Conservation (phyloP, 495 filamentous ascomycete genomes). For the Margaritispora aquatica region DNA sequence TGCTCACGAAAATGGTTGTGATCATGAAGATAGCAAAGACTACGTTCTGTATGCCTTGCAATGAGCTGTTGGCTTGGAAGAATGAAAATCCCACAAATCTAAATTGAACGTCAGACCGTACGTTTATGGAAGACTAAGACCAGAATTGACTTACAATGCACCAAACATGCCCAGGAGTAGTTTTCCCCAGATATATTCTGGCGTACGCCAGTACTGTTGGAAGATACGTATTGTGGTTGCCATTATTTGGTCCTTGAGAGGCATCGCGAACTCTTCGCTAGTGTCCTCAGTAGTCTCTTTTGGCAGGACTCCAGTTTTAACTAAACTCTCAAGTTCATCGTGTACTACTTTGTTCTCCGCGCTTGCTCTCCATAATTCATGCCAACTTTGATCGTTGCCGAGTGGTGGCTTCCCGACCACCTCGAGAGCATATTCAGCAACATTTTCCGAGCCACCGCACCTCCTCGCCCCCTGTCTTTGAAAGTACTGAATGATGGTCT, state of each 20-base stretch:
- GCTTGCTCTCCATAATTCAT: slow-evolving; percentile 65
- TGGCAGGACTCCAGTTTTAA: slow-evolving; percentile 45
- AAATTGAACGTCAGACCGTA: too few relatives aligned
- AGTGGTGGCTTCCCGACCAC: slow-evolving; percentile 80
- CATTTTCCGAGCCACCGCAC: slow-evolving; percentile 64
- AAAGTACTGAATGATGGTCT: not conserved
- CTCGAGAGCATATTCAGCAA: slow-evolving; percentile 95
- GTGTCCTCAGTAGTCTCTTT: slow-evolving; percentile 48
- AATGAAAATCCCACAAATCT: slow-evolving; percentile 92
- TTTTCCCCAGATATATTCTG: slow-evolving; percentile 77
- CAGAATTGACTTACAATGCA: slow-evolving; percentile 56
- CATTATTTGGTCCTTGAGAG: slow-evolving; percentile 46
- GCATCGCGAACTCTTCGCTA: slow-evolving; percentile 41
- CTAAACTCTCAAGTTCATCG: not conserved
- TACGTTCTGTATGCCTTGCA: slow-evolving; percentile 80
- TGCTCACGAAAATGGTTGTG: not conserved
- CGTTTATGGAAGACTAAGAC: slow-evolving; percentile 51
- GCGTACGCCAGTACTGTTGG: slow-evolving; percentile 86
- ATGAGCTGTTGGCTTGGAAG: slow-evolving; percentile 58
- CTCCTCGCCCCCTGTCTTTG: not conserved
- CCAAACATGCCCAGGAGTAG: slow-evolving; percentile 43
- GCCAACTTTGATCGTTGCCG: slow-evolving; percentile 73
- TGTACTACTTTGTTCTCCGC: slow-evolving; percentile 33
- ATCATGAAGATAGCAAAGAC: slow-evolving; percentile 85
- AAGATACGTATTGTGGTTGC: slow-evolving; percentile 60